Evolutionary conservation across 345 rosid species (phyloP), one percentile per base, ranked within the genome.

Genomic region (Brassica nigra): DNA sequence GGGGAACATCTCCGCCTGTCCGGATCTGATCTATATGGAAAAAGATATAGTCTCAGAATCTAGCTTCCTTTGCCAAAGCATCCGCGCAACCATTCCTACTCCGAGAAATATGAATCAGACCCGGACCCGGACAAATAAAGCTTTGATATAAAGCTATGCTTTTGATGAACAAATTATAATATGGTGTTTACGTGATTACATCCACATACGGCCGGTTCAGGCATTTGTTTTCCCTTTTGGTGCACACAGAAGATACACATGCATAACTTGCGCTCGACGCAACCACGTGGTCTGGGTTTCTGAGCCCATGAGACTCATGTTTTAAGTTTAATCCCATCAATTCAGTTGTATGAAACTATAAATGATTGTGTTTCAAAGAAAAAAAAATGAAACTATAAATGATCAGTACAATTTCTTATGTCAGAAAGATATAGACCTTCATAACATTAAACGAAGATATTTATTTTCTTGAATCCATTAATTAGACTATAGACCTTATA

Each of bases 281-380:
- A 70, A 77, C 42, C 54, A 70, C 29, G 76, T 64, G 54, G 42
- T 39, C 44, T 78, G 70, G 36, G 75, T 70, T 42, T 47, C 27
- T 68, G 20, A 28, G 5, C 20, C 47, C 75, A 52, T 61, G 12
- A 69, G 61, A n/a, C 31, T 54, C 20, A 76, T 68, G 68, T 18
- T 62, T 29, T 30, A 11, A 20, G 8, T 29, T 39, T 4, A 20
- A 36, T 14, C 54, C 16, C 47, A 68, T 68, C 29, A 31, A 3
- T 16, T 31, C 39, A 39, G 9, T 39, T 37, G 57, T 49, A 37
- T 37, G 15, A 29, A 55, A 49, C 16, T 14, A 49, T 6, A n/a
- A 49, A 76, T 58, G 49, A 65, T 65, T 18, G 18, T 18, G 18
- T 18, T 18, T 18, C 18, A 18, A 18, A 18, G 18, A 18, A 18